phyloP scores from a whole-genome alignment of 352 stramenopile species.

The Pythium chondricola region DNA sequence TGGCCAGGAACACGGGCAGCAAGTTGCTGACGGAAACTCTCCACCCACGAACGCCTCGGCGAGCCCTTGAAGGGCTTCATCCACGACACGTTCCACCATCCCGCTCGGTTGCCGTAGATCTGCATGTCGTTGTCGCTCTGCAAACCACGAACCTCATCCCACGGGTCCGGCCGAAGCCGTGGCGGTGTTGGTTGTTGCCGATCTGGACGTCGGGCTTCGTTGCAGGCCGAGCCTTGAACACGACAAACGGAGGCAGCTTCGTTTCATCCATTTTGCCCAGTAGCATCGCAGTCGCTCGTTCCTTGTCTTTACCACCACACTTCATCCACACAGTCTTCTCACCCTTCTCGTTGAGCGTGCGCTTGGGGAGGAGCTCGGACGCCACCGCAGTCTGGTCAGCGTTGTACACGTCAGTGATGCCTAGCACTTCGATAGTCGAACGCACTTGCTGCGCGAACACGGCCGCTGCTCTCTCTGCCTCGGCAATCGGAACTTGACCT shows the following conservation, averaged over 20 bases:
- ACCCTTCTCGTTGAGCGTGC: conserved; percentile 10
- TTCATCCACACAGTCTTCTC: conserved; percentile 21
- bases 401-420: conserved; percentile 16
- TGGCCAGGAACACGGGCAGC: too few relatives aligned
- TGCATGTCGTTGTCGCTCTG: background rate
- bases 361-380: conserved; percentile 23
- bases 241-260: conserved; percentile 18
- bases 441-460: conserved; percentile 2
- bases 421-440: background rate
- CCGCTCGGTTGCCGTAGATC: conserved; percentile 12
- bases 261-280: conserved; percentile 10
- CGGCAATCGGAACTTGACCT: conserved; percentile 3
- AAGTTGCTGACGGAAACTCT: too few relatives aligned
- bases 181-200: conserved; percentile 4
- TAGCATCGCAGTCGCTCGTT: conserved; percentile 20
- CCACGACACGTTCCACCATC: conserved; percentile 24
- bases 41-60: too few relatives aligned
- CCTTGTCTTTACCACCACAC: conserved; percentile 16
- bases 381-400: conserved; percentile 18
- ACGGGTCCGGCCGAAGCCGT: conserved; percentile 14
- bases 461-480: background rate
- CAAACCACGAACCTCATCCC: conserved; percentile 1
- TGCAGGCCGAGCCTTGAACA: conserved; percentile 8
- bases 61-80: too few relatives aligned
- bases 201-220: background rate